A percentile compares a stretch with the other conserved stretches of the same genome.
phyloP scores from a whole-genome alignment of 495 filamentous ascomycete genomes.

The Entonaema liquescens region DNA sequence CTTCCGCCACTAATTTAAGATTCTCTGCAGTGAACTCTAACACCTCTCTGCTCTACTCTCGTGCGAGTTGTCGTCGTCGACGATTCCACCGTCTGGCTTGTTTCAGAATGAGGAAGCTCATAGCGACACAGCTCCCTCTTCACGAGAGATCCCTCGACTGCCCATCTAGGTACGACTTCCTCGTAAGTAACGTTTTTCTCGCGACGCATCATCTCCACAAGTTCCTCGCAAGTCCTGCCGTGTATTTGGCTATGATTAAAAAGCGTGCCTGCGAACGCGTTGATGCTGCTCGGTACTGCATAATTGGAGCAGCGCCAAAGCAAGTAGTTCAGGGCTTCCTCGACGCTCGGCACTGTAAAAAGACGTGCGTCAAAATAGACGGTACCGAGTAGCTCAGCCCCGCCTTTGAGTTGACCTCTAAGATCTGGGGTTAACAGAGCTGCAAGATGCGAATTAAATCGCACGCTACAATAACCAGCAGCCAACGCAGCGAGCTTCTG shows the following conservation, averaged over 20 bases:
- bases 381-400: background rate
- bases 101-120: background rate
- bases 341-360: conserved; percentile 27
- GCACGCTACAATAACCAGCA: conserved; percentile 27
- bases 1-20: conserved; percentile 22
- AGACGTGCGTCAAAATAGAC: conserved; percentile 24
- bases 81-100: background rate
- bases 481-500: conserved; percentile 24
- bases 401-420: background rate
- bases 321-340: conserved; percentile 23
- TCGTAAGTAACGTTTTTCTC: conserved; percentile 22
- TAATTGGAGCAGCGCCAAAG: conserved; percentile 20
- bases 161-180: conserved; percentile 27
- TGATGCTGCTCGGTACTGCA: conserved; percentile 10
- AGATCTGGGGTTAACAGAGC: background rate
- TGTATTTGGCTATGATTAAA: conserved; percentile 9
- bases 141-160: conserved; percentile 24
- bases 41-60: conserved; percentile 10
- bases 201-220: conserved; percentile 20
- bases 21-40: conserved; percentile 18
- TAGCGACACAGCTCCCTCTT: conserved; percentile 24
- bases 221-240: conserved; percentile 13
- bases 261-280: conserved; percentile 10
- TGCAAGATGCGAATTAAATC: conserved; percentile 23
- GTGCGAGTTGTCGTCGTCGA: background rate